Evolutionary conservation across 352 stramenopile genomes (phyloP), one percentile per base, ranked within the genome.

Genomic region (Hyaloperonospora arabidopsidis): DNA sequence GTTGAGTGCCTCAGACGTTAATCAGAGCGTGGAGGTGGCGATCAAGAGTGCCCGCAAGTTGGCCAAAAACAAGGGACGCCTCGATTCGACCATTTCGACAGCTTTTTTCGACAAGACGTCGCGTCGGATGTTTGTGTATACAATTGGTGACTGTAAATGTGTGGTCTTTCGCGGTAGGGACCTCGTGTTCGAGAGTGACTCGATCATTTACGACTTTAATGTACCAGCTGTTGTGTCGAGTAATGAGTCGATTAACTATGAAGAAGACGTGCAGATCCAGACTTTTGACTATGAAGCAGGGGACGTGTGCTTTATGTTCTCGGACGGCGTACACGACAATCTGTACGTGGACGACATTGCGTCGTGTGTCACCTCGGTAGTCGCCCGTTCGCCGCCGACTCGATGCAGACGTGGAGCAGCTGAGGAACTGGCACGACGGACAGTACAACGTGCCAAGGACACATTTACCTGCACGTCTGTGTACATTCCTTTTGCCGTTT

Each of bases 201-300:
- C 84, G 17, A 89, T 92, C 52, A 87, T 94, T 54, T 94, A 94
- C 74, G 84, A 92, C 61, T 94, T 94, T 67, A 94, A 94, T 57
- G 84, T 94, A 17, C 84, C 84, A 0, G 84, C 84, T 0, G 84
- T 94, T 29, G 84, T 94, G 7, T 91, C 79, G 14, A 94, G 76
- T 57, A 89, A 92, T 61, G 74, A 90, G 54, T 59, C 79, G 5
- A 90, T 92, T 52, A 91, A 92, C 65, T 94, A 93, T 53, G 55
- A 64, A 1, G 70, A 68, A 15, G 74, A 86, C 12, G 70, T 90
- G 40, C 64, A 86, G 53, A 74, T 94, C 43, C 78, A 94, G 70
- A 75, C 68, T 14, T 86, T 80, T 38, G 38, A 57, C 25, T 94
- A 88, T 55, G 75, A 93, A 54, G 52, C 70, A 10, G 79, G 80